A percentile compares a stretch with the other conserved stretches of the same genome.
Evolutionary conservation across 495 filamentous ascomycete genomes (phyloP).

Genomic region (Podospora fimiseda): DNA sequence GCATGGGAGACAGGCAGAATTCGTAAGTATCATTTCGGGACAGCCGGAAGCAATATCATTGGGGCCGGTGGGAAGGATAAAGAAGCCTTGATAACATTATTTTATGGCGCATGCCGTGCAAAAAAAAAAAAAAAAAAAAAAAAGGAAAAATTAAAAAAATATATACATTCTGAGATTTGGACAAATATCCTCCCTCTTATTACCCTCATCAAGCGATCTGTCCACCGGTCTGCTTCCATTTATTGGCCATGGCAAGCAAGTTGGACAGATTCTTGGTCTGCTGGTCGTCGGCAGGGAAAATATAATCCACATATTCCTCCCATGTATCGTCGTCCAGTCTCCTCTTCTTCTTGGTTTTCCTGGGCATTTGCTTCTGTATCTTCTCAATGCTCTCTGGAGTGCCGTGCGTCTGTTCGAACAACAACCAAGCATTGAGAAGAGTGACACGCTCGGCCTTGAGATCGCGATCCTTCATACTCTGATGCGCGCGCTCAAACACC

Average conservation of each 20-base stretch:
- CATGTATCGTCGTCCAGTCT: constrained; percentile 90
- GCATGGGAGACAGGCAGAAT: too few species aligned
- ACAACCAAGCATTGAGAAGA: constrained; percentile 83
- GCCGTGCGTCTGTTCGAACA: constrained; percentile 83
- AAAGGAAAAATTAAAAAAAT: too few species aligned
- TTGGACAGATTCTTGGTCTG: constrained; percentile 77
- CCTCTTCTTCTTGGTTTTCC: constrained; percentile 87
- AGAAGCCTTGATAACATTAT: too few species aligned
- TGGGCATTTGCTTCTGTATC: constrained; percentile 88
- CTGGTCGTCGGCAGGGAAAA: constrained; percentile 95
- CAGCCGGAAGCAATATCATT: too few species aligned
- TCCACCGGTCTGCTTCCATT: constrained; percentile 72
- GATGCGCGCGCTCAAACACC: constrained; percentile 81
- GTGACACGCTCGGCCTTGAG: constrained; percentile 91
- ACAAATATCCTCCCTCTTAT: constrained; percentile 1
- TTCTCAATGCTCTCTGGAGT: constrained; percentile 69
- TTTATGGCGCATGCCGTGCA: too few species aligned
- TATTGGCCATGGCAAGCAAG: constrained; percentile 74
- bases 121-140: too few species aligned
- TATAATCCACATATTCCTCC: constrained; percentile 96
- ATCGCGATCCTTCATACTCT: constrained; percentile 83
- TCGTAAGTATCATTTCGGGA: too few species aligned
- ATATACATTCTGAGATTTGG: neutral
- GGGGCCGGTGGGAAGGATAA: too few species aligned
- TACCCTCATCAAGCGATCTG: constrained; percentile 14